Evolutionary conservation across 164 flowering plant genomes (phyloP).

Genomic region (Aristolochia contorta): DNA sequence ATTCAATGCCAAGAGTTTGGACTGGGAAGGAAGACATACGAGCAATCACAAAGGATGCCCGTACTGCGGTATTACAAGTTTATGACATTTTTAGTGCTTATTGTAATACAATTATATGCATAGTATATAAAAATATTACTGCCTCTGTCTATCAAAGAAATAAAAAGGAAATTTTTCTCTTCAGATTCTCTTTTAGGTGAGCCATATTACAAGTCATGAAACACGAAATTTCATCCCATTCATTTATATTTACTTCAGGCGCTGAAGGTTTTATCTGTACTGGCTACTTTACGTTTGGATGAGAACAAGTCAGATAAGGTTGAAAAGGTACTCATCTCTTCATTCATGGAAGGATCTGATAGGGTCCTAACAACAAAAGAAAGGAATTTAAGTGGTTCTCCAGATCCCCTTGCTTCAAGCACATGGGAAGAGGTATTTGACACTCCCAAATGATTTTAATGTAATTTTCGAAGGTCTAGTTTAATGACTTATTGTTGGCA

Average conservation of each 20-base stretch:
- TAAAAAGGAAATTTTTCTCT: background rate
- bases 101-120: too few relatives aligned
- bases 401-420: slow-evolving; percentile 71
- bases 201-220: background rate
- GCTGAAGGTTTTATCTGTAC: slow-evolving; percentile 44
- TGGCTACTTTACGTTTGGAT: slow-evolving; percentile 64
- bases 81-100: background rate
- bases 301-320: slow-evolving; percentile 44
- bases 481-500: slow-evolving; percentile 1
- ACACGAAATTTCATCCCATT: background rate
- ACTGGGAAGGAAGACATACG: slow-evolving; percentile 74
- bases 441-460: background rate
- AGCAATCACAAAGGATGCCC: slow-evolving; percentile 54
- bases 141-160: too few relatives aligned
- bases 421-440: slow-evolving; percentile 65
- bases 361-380: slow-evolving; percentile 15
- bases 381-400: slow-evolving; percentile 19
- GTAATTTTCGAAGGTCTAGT: background rate
- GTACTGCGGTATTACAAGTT: slow-evolving; percentile 33
- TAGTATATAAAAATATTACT: too few relatives aligned
- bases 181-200: background rate
- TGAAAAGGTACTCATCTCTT: slow-evolving; percentile 28
- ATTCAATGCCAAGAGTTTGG: slow-evolving; percentile 81
- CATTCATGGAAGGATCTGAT: slow-evolving; percentile 34
- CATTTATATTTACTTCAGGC: slow-evolving; percentile 29